Evolutionary conservation across 2,329 filamentous ascomycete species (phyloP).

Genomic region (Colletotrichum sp.): DNA sequence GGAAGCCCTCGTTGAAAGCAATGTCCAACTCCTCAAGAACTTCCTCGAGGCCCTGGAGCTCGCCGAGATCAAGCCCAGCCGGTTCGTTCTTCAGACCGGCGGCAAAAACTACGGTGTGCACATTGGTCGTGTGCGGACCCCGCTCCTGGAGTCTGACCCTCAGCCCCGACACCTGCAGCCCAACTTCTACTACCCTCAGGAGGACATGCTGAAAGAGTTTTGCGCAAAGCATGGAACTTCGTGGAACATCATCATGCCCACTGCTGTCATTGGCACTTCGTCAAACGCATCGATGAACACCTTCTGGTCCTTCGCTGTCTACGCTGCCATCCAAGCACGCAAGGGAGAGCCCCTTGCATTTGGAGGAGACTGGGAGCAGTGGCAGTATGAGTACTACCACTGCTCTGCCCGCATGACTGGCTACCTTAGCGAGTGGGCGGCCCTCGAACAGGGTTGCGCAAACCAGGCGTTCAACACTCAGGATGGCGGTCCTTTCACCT

Average conservation of each 20-base stretch:
- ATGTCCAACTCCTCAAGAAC: background rate
- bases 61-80: background rate
- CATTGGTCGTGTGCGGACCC: background rate
- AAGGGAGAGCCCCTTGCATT: background rate
- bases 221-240: background rate
- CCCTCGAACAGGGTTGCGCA: background rate
- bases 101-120: slow-evolving; percentile 16
- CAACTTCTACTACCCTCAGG: slow-evolving; percentile 12
- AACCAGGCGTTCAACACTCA: background rate
- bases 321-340: background rate
- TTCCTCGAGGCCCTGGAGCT: background rate
- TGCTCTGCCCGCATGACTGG: background rate
- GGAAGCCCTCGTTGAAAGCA: background rate
- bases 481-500: background rate
- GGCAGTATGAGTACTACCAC: background rate
- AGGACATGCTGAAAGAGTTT: background rate
- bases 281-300: background rate
- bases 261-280: background rate
- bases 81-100: slow-evolving; percentile 9
- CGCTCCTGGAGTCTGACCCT: background rate
- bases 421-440: background rate
- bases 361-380: background rate
- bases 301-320: background rate
- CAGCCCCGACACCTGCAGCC: background rate
- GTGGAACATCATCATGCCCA: background rate